Evolutionary conservation across 345 rosid genomes (phyloP).

Genomic region (Hypericum perforatum): DNA sequence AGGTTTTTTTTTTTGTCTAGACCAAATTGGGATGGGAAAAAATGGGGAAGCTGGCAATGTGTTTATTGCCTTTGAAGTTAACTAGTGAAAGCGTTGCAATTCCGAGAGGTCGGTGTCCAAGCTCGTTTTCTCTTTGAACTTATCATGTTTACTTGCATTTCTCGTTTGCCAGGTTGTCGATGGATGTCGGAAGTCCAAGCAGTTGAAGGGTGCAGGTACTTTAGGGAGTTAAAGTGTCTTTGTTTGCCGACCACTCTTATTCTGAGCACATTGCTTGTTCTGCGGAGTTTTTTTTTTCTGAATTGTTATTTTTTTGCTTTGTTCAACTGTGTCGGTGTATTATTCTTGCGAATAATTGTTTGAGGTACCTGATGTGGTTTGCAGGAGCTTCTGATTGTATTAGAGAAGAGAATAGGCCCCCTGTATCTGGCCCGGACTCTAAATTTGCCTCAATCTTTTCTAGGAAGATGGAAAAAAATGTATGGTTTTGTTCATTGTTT

Average conservation of each 20-base stretch:
- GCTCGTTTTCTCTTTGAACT: not conserved
- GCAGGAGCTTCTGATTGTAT: constrained; percentile 35
- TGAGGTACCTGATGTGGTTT: constrained; percentile 16
- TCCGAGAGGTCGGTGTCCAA: not conserved
- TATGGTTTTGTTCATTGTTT: constrained; percentile 22
- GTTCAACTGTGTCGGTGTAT: not conserved
- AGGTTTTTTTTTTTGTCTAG: no score
- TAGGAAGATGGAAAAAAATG: constrained; percentile 43
- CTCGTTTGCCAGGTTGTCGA: constrained; percentile 37
- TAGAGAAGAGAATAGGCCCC: constrained; percentile 21
- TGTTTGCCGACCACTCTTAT: not conserved
- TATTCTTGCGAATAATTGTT: not conserved
- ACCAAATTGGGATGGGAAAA: no score
- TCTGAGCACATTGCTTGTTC: not conserved
- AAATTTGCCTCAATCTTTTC: constrained; percentile 32
- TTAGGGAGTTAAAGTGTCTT: constrained; percentile 11
- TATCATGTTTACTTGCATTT: constrained; percentile 7
- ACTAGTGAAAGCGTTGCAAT: not conserved
- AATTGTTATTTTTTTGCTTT: not conserved
- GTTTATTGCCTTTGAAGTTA: no score
- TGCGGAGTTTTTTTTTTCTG: not conserved
- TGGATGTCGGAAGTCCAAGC: constrained; percentile 19
- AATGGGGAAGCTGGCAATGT: no score
- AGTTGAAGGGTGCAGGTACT: constrained; percentile 17
- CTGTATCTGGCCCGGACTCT: constrained; percentile 27